Evolutionary conservation across 1,284 basidiomycete species (phyloP).

Genomic region (Neolentinus lepideus): DNA sequence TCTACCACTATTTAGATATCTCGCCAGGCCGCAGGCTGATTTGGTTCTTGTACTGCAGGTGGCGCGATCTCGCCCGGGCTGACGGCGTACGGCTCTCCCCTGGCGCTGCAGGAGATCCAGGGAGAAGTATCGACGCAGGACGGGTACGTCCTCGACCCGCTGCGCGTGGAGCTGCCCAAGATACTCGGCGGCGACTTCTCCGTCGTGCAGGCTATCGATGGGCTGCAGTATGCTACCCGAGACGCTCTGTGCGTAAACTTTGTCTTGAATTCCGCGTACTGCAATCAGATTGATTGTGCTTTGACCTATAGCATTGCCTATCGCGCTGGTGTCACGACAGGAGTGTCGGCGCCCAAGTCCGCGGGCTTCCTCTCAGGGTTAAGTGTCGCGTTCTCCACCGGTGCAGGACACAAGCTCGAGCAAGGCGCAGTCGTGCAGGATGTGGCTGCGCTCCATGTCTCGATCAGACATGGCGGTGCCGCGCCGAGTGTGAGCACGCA

Average conservation of each 20-base stretch:
- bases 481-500: conserved; percentile 58
- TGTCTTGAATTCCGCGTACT: no score
- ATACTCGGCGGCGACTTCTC: conserved; percentile 36
- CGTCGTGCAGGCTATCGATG: conserved; percentile 65
- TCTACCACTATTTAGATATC: conserved; percentile 4
- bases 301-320: conserved; percentile 40
- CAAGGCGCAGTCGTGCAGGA: conserved; percentile 61
- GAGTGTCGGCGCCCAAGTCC: conserved; percentile 52
- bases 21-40: no score
- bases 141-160: conserved; percentile 39
- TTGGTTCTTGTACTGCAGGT: conserved; percentile 18
- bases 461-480: conserved; percentile 36
- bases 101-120: conserved; percentile 29
- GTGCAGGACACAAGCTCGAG: conserved; percentile 55
- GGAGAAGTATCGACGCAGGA: conserved; percentile 40
- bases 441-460: conserved; percentile 64
- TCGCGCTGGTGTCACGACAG: conserved; percentile 51
- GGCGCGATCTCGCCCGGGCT: conserved; percentile 39
- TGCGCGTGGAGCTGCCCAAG: conserved; percentile 34
- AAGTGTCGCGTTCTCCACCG: conserved; percentile 60
- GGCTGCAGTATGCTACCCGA: conserved; percentile 64
- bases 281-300: background rate
- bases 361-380: conserved; percentile 60
- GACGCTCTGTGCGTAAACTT: conserved; percentile 59
- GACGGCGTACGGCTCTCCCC: conserved; percentile 25